Evolutionary conservation across 129 eudicot genomes (phyloP), one percentile per base, ranked within the genome.

Genomic region (Artemisia argyi): DNA sequence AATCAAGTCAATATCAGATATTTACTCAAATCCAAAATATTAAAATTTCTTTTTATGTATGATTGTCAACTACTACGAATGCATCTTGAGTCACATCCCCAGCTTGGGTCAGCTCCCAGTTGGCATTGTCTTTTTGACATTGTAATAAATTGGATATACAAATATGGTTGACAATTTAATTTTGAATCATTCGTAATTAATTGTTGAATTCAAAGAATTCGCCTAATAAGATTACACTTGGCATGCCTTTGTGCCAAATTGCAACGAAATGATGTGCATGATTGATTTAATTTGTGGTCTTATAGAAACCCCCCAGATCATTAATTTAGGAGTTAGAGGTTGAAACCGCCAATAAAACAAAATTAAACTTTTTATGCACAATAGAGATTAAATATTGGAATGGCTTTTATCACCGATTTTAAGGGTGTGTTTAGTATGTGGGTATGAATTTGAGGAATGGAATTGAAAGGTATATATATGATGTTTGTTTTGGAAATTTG

Each of bases 241-340:
- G 59, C 80, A 59, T 49, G 20, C 44, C 19, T 10, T 28, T 49
- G 68, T 35, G 26, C 11, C 48, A 46, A 59, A 17, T 32, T 46
- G 12, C 12, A 48, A 66, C 61, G 14, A 58, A 18, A 59, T 35
- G 32, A 48, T 66, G n/a, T 47, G 52, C 69, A 74, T 64, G 71
- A 53, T 74, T 74, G 75, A 60, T 60, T 59, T 20, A 52, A 39
- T 64, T 12, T 52, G 69, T 30, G 75, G 75, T 68, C 80, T 55
- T 68, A 11, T 19, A 49, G 10, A 59, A 60, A 59, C 48, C n/a
- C n/a, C n/a, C n/a, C 19, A 12, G 22, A 74, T 53, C 75, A 68
- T 76, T 68, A 76, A 68, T 76, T 76, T 49, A 49, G 75, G 63
- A 68, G 80, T 67, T 68, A 68, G 80, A 15, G 51, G 74, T 76